phyloP scores from a whole-genome alignment of 2,329 filamentous ascomycete species.

The Gaeumannomyces sp. region DNA sequence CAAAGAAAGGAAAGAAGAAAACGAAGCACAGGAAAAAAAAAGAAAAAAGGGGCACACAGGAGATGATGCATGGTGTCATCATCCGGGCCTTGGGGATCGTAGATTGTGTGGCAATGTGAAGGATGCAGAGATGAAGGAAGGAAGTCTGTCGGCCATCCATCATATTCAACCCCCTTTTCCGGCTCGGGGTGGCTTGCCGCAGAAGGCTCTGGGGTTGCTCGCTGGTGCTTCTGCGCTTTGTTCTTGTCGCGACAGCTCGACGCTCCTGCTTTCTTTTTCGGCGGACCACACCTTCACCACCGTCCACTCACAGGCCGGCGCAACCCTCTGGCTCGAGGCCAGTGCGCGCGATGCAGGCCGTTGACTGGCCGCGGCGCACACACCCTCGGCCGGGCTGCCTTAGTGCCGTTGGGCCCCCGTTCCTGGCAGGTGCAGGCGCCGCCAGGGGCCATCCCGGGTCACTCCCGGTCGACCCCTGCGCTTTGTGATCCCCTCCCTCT shows the following conservation, averaged over 20 bases:
- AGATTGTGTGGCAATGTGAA: not conserved
- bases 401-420: not conserved
- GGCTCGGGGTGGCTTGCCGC: not conserved
- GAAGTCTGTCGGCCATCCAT: not conserved
- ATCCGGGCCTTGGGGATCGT: not conserved
- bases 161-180: not conserved
- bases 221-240: not conserved
- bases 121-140: not conserved
- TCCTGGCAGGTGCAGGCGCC: constrained; percentile 7
- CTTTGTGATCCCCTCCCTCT: not conserved
- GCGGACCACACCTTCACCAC: not conserved
- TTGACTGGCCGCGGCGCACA: not conserved
- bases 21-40: not conserved
- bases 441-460: constrained; percentile 5
- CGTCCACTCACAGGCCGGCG: not conserved
- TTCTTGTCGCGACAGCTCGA: not conserved
- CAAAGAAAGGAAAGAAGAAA: not conserved
- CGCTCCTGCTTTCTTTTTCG: too few relatives aligned
- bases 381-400: not conserved
- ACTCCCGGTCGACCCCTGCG: constrained; percentile 7
- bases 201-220: not conserved
- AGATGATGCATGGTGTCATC: not conserved
- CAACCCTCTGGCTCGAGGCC: not conserved
- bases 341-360: not conserved
- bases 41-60: not conserved